These are phyloP conservation scores for Phytophthora melonis DNA, from an alignment of 352 stramenopile genomes.

Conservation along the genomic window DNA sequence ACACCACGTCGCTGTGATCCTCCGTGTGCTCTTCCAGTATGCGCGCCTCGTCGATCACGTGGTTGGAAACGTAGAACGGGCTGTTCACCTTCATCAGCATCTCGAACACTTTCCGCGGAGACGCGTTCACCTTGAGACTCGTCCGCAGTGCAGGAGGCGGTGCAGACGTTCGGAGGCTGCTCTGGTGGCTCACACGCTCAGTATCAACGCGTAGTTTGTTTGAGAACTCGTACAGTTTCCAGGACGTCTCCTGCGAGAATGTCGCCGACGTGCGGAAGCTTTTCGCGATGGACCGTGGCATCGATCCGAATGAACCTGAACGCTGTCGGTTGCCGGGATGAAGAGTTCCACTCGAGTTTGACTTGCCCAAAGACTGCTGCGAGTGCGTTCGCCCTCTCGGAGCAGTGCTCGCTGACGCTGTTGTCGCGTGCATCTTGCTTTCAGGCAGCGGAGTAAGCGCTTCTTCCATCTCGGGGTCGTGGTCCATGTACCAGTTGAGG, in stretches of 20 bases:
- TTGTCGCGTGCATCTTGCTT: constrained; percentile 10
- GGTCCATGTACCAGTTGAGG: constrained; percentile 89
- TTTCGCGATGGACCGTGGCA: constrained; percentile 83
- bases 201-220: constrained; percentile 79
- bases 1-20: constrained; percentile 85
- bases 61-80: constrained; percentile 77
- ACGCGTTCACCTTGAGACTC: constrained; percentile 75
- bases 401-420: constrained; percentile 1
- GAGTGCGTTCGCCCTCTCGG: constrained; percentile 25
- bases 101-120: constrained; percentile 77
- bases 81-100: constrained; percentile 79
- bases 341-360: constrained; percentile 13
- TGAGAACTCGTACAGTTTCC: constrained; percentile 81
- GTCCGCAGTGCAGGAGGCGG: constrained; percentile 72
- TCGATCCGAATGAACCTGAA: constrained; percentile 72
- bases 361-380: constrained; percentile 27
- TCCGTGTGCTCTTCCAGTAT: constrained; percentile 72
- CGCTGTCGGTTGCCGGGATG: constrained; percentile 39
- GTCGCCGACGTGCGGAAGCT: constrained; percentile 80
- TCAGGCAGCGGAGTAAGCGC: constrained; percentile 27
- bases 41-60: constrained; percentile 71
- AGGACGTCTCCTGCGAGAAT: constrained; percentile 81
- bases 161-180: constrained; percentile 36
- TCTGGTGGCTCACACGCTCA: constrained; percentile 59
- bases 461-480: constrained; percentile 63